Evolutionary conservation across 495 filamentous ascomycete species (phyloP).

Genomic region (Penicillium arizonense): DNA sequence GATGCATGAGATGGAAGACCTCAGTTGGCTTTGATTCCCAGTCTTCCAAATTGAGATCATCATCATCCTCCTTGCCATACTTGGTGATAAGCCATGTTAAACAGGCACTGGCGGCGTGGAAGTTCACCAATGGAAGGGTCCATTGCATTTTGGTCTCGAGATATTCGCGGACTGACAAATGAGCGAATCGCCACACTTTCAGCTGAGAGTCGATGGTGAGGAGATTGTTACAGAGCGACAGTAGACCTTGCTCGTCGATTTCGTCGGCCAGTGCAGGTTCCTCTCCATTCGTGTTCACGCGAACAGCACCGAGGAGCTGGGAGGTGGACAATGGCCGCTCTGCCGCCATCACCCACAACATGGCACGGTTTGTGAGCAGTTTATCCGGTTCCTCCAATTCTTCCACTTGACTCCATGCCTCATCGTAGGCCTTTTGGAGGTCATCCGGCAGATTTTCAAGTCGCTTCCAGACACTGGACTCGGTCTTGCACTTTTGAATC

Average conservation of each 20-base stretch:
- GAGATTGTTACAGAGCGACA: conserved; percentile 29
- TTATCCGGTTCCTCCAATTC: conserved; percentile 17
- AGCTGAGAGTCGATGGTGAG: conserved; percentile 23
- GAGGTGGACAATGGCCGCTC: conserved; percentile 15
- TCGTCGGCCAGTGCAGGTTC: conserved; percentile 1
- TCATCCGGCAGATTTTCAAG: conserved; percentile 29
- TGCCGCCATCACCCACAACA: conserved; percentile 36
- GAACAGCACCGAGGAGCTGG: conserved; percentile 11
- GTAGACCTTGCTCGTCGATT: conserved; percentile 16
- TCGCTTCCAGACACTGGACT: conserved; percentile 17
- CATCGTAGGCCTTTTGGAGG: conserved; percentile 34
- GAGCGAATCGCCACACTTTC: conserved; percentile 29
- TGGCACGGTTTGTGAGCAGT: conserved; percentile 27
- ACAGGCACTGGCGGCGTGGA: conserved; percentile 14
- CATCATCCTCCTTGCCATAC: neutral
- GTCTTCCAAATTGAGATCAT: neutral
- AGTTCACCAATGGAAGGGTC: conserved; percentile 4
- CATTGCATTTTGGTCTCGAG: conserved; percentile 13
- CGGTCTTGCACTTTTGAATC: conserved; percentile 16
- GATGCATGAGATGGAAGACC: conserved; percentile 3
- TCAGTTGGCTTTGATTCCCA: conserved; percentile 3
- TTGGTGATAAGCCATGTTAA: neutral
- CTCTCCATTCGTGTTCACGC: conserved; percentile 4
- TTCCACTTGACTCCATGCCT: conserved; percentile 25
- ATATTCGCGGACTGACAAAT: conserved; percentile 31